Conservation (phyloP, 306 rosid genomes). For the Quercus alba region DNA sequence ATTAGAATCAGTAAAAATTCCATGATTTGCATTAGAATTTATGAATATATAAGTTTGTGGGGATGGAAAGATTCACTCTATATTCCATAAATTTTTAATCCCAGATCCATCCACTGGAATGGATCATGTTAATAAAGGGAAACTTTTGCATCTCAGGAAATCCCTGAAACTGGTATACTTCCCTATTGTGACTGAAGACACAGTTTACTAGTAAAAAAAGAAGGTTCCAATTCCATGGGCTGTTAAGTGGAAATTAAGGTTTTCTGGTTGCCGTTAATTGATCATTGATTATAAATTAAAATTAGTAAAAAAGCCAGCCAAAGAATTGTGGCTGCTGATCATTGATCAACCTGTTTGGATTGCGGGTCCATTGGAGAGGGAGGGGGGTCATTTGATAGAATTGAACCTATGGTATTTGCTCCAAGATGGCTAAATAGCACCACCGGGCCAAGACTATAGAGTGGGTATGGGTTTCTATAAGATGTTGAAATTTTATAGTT, state of each 20-base stretch:
- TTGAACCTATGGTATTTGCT: not conserved
- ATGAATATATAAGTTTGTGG: not conserved
- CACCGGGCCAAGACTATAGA: not conserved
- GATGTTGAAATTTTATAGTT: not conserved
- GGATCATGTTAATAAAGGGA: conserved; percentile 6
- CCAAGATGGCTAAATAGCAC: not conserved
- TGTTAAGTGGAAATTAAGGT: not conserved
- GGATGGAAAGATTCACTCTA: conserved; percentile 1
- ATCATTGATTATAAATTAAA: not conserved
- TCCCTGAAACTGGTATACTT: not conserved
- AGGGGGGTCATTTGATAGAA: not conserved
- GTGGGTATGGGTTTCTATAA: not conserved
- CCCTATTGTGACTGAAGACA: not conserved
- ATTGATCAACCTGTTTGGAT: not conserved
- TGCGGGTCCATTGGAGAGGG: not conserved
- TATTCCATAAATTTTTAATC: conserved; percentile 1
- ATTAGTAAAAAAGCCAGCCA: not conserved
- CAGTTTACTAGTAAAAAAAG: not conserved
- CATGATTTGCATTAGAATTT: not conserved
- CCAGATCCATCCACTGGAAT: conserved; percentile 3
- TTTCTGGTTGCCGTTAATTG: not conserved
- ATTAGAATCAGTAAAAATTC: not conserved
- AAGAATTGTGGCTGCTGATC: not conserved
- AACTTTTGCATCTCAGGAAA: not conserved
- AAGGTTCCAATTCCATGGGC: conserved; percentile 5